phyloP scores from a whole-genome alignment of 495 filamentous ascomycete species.

The Friedmanniomyces simplex region DNA sequence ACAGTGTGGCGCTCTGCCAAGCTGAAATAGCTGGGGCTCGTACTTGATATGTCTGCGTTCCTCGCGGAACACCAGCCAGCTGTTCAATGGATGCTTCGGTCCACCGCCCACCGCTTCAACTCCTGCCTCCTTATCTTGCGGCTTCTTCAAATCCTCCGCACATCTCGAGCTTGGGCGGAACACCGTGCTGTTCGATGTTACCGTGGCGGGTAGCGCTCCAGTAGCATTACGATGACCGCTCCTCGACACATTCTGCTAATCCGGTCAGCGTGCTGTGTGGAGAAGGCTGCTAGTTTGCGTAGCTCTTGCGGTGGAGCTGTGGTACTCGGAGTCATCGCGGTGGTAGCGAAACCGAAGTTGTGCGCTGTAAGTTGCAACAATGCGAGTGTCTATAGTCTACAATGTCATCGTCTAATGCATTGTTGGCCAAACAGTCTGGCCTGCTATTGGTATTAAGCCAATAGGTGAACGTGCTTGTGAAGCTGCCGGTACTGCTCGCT shows the following conservation, averaged over 20 bases:
- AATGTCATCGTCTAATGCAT: too few relatives aligned
- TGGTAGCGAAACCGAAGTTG: background rate
- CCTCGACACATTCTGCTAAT: background rate
- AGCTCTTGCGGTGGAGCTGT: background rate
- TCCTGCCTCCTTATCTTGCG: background rate
- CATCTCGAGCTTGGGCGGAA: background rate
- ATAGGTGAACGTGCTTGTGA: too few relatives aligned
- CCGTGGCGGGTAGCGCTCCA: background rate
- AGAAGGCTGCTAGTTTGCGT: background rate
- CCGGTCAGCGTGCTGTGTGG: background rate
- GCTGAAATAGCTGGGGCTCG: background rate
- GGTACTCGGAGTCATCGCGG: background rate
- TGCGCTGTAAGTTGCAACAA: too few relatives aligned
- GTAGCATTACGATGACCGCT: background rate
- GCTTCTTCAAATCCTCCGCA: background rate
- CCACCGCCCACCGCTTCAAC: background rate
- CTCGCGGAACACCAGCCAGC: constrained; percentile 7
- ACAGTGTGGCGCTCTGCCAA: background rate
- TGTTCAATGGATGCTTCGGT: constrained; percentile 8
- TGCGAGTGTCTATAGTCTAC: too few relatives aligned
- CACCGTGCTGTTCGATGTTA: background rate
- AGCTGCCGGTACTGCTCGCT: too few relatives aligned
- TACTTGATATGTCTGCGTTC: background rate
- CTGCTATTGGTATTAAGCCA: too few relatives aligned
- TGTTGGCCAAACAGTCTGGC: too few relatives aligned